Conservation (phyloP, 192 early-diverging fungal genomes). For the Umbelopsis vinacea region DNA sequence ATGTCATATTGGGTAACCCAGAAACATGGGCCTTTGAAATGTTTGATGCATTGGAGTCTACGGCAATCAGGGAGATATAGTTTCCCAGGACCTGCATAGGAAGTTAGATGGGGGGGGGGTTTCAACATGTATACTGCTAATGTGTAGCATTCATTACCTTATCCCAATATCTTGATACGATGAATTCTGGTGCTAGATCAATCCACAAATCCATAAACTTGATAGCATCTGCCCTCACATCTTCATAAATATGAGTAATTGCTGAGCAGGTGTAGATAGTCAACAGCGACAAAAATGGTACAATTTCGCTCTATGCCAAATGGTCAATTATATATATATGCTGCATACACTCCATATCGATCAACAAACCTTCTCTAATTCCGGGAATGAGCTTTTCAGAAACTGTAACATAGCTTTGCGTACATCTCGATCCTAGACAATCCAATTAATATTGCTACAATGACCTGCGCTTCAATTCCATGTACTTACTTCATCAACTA, state of each 20-base stretch:
- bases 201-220: conserved; percentile 79
- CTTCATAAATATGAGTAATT: conserved; percentile 89
- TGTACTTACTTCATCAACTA: conserved; percentile 57
- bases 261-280: conserved; percentile 83
- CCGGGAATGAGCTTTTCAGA: conserved; percentile 35
- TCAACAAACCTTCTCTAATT: conserved; percentile 39
- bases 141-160: conserved; percentile 48
- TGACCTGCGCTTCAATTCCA: background rate
- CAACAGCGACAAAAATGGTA: conserved; percentile 79
- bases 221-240: conserved; percentile 81
- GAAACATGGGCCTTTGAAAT: conserved; percentile 24
- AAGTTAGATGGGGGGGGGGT: background rate
- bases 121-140: background rate
- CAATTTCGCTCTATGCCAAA: conserved; percentile 49
- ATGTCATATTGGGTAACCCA: background rate
- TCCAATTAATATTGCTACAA: background rate
- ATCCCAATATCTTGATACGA: conserved; percentile 68
- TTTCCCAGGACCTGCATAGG: conserved; percentile 60
- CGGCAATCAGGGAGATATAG: conserved; percentile 60
- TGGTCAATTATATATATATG: background rate
- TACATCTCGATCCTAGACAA: conserved; percentile 43
- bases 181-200: conserved; percentile 61
- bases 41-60: conserved; percentile 56
- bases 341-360: background rate
- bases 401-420: conserved; percentile 44